Percentiles rank a stretch among this genome's conserved stretches.
Evolutionary conservation across 176 grass and related monocot species (phyloP).

Genomic region (Thalia dealbata): DNA sequence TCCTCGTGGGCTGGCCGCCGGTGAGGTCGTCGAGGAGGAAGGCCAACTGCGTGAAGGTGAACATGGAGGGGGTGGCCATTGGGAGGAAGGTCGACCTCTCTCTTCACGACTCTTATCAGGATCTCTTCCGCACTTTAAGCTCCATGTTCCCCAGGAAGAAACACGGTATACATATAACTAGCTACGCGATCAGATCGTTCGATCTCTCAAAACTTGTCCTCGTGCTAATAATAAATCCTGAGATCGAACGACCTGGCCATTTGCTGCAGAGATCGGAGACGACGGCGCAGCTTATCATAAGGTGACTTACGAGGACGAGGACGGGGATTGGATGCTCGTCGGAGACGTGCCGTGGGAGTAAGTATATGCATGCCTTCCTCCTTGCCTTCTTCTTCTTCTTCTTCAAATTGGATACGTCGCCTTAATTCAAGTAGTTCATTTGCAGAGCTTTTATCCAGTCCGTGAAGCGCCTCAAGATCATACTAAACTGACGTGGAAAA

Average conservation of each 20-base stretch:
- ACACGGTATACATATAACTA: constrained; percentile 13
- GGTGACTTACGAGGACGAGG: constrained; percentile 55
- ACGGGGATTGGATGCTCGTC: constrained; percentile 70
- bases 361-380: not conserved
- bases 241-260: not conserved
- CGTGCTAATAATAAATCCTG: no score
- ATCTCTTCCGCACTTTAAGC: constrained; percentile 41
- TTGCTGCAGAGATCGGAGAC: constrained; percentile 9
- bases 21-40: constrained; percentile 33
- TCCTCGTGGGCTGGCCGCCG: constrained; percentile 71
- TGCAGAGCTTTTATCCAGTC: constrained; percentile 54
- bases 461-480: constrained; percentile 62
- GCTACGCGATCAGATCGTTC: no score
- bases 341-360: constrained; percentile 78
- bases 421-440: not conserved
- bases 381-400: not conserved
- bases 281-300: constrained; percentile 16
- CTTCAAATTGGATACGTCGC: not conserved
- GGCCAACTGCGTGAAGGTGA: constrained; percentile 62
- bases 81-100: constrained; percentile 72
- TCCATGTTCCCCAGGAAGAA: constrained; percentile 45
- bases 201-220: no score
- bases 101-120: constrained; percentile 41
- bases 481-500: constrained; percentile 19
- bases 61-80: constrained; percentile 68